These are phyloP conservation scores for Mycena amicta DNA, from an alignment of 768 basidiomycete species.

Conservation along the genomic window DNA sequence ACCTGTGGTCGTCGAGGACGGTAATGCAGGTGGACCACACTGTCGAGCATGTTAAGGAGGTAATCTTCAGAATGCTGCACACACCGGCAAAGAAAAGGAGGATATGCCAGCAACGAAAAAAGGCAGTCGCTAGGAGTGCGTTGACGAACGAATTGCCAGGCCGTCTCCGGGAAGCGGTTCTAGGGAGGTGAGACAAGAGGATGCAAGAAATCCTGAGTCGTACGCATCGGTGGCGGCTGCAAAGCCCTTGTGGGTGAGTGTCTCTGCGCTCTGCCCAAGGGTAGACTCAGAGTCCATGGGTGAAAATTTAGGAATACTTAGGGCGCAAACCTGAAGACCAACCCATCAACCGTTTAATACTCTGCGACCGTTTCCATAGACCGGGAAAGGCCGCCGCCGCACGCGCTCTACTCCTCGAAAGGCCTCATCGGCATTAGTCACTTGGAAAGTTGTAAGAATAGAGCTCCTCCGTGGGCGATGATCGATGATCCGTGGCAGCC, in stretches of 20 bases:
- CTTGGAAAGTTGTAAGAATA: too few species aligned
- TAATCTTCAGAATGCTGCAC: background rate
- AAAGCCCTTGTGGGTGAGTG: background rate
- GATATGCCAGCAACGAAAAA: conserved; percentile 65
- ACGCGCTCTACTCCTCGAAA: too few species aligned
- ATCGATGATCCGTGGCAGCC: too few species aligned
- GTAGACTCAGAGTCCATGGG: background rate
- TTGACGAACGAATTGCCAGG: conserved; percentile 24
- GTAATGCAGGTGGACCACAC: conserved; percentile 61
- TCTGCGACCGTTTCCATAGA: too few species aligned
- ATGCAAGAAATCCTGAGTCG: background rate
- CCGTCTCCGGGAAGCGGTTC: conserved; percentile 17
- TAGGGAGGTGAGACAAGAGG: background rate
- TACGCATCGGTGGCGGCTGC: background rate
- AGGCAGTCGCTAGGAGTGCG: conserved; percentile 35
- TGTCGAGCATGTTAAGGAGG: background rate
- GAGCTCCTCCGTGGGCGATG: too few species aligned
- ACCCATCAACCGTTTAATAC: too few species aligned
- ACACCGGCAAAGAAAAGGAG: conserved; percentile 60
- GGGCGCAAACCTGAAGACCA: too few species aligned
- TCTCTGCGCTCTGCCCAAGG: background rate
- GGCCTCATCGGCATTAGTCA: too few species aligned
- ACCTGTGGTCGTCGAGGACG: conserved; percentile 50
- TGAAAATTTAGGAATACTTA: too few species aligned
- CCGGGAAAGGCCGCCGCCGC: too few species aligned